Evolutionary conservation across 2,329 filamentous ascomycete genomes (phyloP).

Genomic region (Alternaria dauci): DNA sequence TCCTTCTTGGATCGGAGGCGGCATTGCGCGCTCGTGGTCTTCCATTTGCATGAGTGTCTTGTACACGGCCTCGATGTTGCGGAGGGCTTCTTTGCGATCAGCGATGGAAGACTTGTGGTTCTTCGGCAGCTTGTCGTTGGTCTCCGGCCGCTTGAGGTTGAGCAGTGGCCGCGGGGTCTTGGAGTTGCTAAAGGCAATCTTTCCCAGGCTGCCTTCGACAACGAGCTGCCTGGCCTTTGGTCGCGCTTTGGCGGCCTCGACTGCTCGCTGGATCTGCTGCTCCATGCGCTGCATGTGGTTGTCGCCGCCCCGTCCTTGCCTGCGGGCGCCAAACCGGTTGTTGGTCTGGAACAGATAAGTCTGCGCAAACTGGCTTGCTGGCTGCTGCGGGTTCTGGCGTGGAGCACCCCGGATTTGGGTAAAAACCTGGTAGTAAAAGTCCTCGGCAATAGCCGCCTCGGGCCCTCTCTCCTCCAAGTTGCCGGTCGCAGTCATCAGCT

Average conservation of each 20-base stretch:
- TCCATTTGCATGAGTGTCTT: slow-evolving; percentile 90
- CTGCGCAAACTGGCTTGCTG: slow-evolving; percentile 94
- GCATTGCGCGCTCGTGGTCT: slow-evolving; percentile 86
- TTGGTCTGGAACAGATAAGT: slow-evolving; percentile 97
- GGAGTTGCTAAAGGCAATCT: slow-evolving; percentile 98
- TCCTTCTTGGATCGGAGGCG: slow-evolving; percentile 69
- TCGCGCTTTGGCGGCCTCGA: slow-evolving; percentile 95
- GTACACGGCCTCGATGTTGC: slow-evolving; percentile 90
- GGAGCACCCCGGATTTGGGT: slow-evolving; percentile 91
- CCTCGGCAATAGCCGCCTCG: slow-evolving; percentile 84
- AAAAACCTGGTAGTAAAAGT: slow-evolving; percentile 99
- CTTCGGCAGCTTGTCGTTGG: slow-evolving; percentile 58
- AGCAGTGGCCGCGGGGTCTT: slow-evolving; percentile 95
- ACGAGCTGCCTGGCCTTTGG: slow-evolving; percentile 98
- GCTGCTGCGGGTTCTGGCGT: slow-evolving; percentile 89
- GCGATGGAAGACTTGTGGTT: slow-evolving; percentile 62
- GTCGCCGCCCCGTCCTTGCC: slow-evolving; percentile 83
- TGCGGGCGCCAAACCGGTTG: slow-evolving; percentile 77
- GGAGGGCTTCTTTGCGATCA: slow-evolving; percentile 82
- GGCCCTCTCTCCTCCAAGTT: slow-evolving; percentile 81
- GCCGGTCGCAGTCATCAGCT: slow-evolving; percentile 90
- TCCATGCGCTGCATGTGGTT: slow-evolving; percentile 99
- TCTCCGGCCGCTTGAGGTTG: slow-evolving; percentile 90
- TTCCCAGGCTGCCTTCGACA: slow-evolving; percentile 93
- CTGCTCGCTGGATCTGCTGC: slow-evolving; percentile 95